A percentile compares a stretch with the other conserved stretches of the same genome.
Evolutionary conservation across 1,284 basidiomycete genomes (phyloP).

Genomic region (Papiliotrema laurentii): DNA sequence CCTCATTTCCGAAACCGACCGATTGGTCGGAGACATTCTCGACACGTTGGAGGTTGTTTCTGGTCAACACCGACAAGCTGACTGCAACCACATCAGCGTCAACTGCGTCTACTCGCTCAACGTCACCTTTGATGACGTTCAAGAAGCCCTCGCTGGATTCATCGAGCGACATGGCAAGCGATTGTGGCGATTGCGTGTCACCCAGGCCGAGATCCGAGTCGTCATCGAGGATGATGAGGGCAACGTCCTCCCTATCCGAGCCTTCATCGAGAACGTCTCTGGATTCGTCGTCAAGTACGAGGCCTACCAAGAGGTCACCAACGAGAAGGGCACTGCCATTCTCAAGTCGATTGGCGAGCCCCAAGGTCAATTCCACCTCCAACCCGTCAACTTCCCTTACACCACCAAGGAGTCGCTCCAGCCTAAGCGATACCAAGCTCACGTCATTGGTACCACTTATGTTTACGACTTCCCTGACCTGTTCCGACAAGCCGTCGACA

Average conservation of each 20-base stretch:
- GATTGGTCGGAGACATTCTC: slow-evolving; percentile 87
- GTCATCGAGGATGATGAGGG: slow-evolving; percentile 89
- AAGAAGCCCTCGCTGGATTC: slow-evolving; percentile 93
- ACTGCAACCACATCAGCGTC: slow-evolving; percentile 95
- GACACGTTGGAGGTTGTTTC: slow-evolving; percentile 92
- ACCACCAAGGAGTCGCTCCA: slow-evolving; percentile 98
- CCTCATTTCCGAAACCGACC: slow-evolving; percentile 95
- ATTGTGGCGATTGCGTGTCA: slow-evolving; percentile 96
- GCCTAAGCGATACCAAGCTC: slow-evolving; percentile 98
- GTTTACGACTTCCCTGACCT: slow-evolving; percentile 99
- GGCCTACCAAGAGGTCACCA: slow-evolving; percentile 97
- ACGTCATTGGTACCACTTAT: slow-evolving; percentile 96
- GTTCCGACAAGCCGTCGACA: slow-evolving; percentile 93
- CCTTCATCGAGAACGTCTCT: slow-evolving; percentile 97
- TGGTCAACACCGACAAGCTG: slow-evolving; percentile 78
- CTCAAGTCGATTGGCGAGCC: slow-evolving; percentile 82
- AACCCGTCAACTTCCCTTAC: slow-evolving; percentile 87
- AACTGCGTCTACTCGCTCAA: slow-evolving; percentile 97
- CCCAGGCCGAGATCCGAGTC: slow-evolving; percentile 92
- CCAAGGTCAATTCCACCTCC: slow-evolving; percentile 86
- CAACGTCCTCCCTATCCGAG: slow-evolving; percentile 89
- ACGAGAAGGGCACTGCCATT: slow-evolving; percentile 88
- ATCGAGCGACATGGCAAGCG: slow-evolving; percentile 97
- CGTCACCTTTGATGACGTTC: slow-evolving; percentile 92
- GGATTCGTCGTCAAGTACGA: slow-evolving; percentile 99